Base-by-base conservation (phyloP, 805 yeast species). In the Saccharomycopsis fodiens region DNA sequence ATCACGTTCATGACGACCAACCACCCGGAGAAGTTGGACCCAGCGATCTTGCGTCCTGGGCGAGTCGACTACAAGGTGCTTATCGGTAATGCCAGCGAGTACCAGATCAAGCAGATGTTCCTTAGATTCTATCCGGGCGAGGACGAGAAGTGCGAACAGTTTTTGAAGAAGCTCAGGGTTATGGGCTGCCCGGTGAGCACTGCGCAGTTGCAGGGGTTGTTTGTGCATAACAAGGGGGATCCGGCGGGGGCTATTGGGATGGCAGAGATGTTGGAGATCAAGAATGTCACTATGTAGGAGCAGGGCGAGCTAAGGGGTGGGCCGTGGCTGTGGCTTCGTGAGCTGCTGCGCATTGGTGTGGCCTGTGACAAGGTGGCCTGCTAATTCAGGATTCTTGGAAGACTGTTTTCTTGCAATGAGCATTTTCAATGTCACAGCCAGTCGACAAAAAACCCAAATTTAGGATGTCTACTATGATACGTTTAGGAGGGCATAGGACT, bases 1-100 rank as follows among this genome's bases (percentile, higher is more conserved):
- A 73, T 93, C 29, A 91, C 97, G 0, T 93, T 93, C 63, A 93
- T 93, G 98, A 93, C 98, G 17, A 91, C 98, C 17, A 93, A 93
- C 63, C 98, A 93, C 59, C 96, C 97, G 0, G 97, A 93, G 52
- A 78, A 78, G 52, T 68, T 93, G 32, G 98, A 93, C 57, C 87
- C 96, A 1, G 98, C 98, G 0, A 72, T 93, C 37, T 66, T 93
- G 60, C 73, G 98, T 53, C 98, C 98, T 0, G 98, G 98, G 2
- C 73, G 98, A 63, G 82, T 93, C 27, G 98, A 93, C 60, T 79
- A 72, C 62, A 86, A 87, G 64, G 82, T 79, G 17, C 67, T 81
- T 57, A 76, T 93, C 34, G 93, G 85, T 54, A 85, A 91, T 61
- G 97, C 97, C n/a, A 72, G 91, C 0, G 76, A 76, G 35, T 72